Evolutionary conservation across 768 basidiomycete genomes (phyloP).

Genomic region (Megacollybia marginata): DNA sequence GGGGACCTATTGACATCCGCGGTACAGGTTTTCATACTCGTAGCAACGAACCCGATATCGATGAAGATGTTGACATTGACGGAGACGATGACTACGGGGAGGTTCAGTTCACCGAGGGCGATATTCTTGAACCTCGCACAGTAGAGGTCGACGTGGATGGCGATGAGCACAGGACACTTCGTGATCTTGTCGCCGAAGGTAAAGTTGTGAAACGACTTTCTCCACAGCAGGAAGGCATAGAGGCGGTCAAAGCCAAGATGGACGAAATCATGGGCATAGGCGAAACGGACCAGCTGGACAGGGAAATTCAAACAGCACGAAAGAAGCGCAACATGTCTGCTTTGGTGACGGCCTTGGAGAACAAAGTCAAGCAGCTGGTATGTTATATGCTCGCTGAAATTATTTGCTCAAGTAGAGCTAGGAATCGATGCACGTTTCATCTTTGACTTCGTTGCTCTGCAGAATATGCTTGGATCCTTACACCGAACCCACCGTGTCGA

Average conservation of each 20-base stretch:
- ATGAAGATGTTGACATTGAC: slow-evolving; percentile 76
- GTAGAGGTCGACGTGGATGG: slow-evolving; percentile 20
- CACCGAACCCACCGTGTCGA: slow-evolving; percentile 70
- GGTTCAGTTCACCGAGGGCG: slow-evolving; percentile 70
- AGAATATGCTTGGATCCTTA: slow-evolving; percentile 79
- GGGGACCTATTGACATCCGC: slow-evolving; percentile 12
- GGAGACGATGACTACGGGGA: slow-evolving; percentile 73
- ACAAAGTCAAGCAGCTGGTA: slow-evolving; percentile 52
- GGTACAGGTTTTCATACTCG: slow-evolving; percentile 72
- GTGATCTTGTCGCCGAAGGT: slow-evolving; percentile 48
- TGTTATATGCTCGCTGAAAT: slow-evolving; percentile 15
- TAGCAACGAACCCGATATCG: slow-evolving; percentile 51
- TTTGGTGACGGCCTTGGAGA: slow-evolving; percentile 50
- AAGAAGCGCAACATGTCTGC: slow-evolving; percentile 38
- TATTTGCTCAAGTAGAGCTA: slow-evolving; percentile 12
- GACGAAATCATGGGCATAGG: slow-evolving; percentile 33
- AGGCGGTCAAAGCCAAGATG: slow-evolving; percentile 23
- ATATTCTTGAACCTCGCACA: slow-evolving; percentile 35
- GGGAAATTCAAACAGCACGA: slow-evolving; percentile 41
- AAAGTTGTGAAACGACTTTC: slow-evolving; percentile 26
- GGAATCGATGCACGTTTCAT: slow-evolving; percentile 31
- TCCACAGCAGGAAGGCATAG: slow-evolving; percentile 7
- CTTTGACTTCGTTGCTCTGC: slow-evolving; percentile 39
- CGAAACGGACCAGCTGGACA: slow-evolving; percentile 39
- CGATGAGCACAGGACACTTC: slow-evolving; percentile 31